These are phyloP conservation scores for Thermomucor indicae-seudaticae DNA, from an alignment of 371 early-diverging fungal species.

Conservation along the genomic window DNA sequence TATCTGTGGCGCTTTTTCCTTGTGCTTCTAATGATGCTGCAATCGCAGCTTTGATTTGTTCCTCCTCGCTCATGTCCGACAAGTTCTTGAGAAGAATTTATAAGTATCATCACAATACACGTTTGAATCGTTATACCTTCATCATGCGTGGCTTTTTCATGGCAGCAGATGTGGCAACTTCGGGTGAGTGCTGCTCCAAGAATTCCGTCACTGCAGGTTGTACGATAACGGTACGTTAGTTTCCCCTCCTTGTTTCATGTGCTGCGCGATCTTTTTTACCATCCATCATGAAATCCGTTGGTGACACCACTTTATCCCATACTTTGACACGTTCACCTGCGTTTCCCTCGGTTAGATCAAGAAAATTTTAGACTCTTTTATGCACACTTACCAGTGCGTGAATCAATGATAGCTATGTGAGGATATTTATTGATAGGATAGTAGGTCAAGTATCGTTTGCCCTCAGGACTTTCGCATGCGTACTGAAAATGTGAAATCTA, in stretches of 20 bases:
- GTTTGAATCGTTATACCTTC: constrained; percentile 15
- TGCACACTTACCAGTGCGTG: constrained; percentile 72
- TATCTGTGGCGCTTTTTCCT: too few relatives aligned
- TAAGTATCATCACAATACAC: neutral
- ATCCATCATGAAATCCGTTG: constrained; percentile 69
- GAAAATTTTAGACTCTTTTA: neutral
- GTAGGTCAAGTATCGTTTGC: constrained; percentile 62
- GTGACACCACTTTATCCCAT: constrained; percentile 53
- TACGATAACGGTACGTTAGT: too few relatives aligned
- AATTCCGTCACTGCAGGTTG: constrained; percentile 48
- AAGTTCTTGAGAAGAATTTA: constrained; percentile 18
- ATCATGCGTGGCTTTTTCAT: constrained; percentile 19
- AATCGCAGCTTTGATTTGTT: constrained; percentile 81
- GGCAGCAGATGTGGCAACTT: constrained; percentile 9
- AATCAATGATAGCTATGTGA: constrained; percentile 86
- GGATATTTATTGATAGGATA: constrained; percentile 75
- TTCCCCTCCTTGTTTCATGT: too few relatives aligned
- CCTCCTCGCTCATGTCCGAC: constrained; percentile 87
- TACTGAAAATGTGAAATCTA: constrained; percentile 35
- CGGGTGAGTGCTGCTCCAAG: constrained; percentile 27
- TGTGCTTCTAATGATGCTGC: constrained; percentile 59
- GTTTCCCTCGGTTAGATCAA: neutral
- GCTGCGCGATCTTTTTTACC: too few relatives aligned
- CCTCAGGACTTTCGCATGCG: constrained; percentile 63
- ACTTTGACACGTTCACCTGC: constrained; percentile 67